Evolutionary conservation across 768 basidiomycete species (phyloP), one percentile per base, ranked within the genome.

Genomic region (Boletus rex-veris): DNA sequence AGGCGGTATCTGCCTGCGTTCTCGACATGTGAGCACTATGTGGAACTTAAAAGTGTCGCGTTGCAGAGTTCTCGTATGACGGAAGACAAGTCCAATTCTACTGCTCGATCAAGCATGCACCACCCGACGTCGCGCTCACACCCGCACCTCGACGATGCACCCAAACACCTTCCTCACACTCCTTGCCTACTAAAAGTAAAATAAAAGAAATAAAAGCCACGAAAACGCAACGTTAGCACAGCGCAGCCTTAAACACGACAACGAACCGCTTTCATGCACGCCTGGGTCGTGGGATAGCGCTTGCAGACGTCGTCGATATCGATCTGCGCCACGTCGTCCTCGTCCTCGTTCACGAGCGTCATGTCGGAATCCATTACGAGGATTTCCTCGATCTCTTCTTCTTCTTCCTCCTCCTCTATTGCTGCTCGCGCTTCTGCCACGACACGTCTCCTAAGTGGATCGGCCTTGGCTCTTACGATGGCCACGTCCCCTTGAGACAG

Each of bases 301-400:
- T 5, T 35, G 31, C 56, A 51, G 14, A 71, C 44, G 7, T 57
- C 61, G 36, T 63, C 60, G 7, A 63, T 21, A 42, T 69, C 58
- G 50, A 56, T 31, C 30, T 44, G 18, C 1, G 9, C 45, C 37
- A 59, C 45, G 5, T 54, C 46, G 5, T 53, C 55, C 4, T 60
- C 60, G 43, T 64, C 63, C 15, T 64, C 62, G 46, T 60, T 58
- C 36, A 72, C 66, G 30, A 69, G 70, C 2, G 69, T 69, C 55
- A 47, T 24, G 18, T 71, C 68, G 2, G 68, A 69, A 45, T 60
- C 69, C 46, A 63, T 52, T 24, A 53, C 19, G 8, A 8, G 38
- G 2, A 55, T 40, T 11, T 49, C 58, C 15, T 50, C 60, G 8
- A 39, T 28, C 24, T 47, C 57, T 2, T 46, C 47, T 11, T 30